Evolutionary conservation across 768 basidiomycete species (phyloP).

Genomic region (Termitomyces sp.): DNA sequence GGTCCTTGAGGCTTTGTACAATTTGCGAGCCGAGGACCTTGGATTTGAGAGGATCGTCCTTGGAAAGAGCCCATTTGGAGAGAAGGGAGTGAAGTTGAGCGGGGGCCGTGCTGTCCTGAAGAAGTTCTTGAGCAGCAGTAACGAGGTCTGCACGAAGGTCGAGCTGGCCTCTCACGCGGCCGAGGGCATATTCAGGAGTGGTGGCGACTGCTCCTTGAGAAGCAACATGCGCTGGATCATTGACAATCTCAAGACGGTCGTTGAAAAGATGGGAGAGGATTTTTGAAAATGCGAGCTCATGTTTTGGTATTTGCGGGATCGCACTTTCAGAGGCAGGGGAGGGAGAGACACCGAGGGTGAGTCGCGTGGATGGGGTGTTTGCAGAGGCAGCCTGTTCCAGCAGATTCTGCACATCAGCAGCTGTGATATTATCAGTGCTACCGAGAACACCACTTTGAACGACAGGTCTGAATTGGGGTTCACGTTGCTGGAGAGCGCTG

Average conservation of each 20-base stretch:
- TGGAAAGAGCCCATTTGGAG: slow-evolving; percentile 75
- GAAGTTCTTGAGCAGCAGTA: slow-evolving; percentile 57
- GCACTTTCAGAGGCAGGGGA: slow-evolving; percentile 19
- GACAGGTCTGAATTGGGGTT: slow-evolving; percentile 42
- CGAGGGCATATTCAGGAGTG: slow-evolving; percentile 92
- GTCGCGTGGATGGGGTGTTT: slow-evolving; percentile 33
- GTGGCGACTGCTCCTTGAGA: slow-evolving; percentile 76
- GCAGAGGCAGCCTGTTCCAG: slow-evolving; percentile 39
- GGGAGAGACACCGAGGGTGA: slow-evolving; percentile 45
- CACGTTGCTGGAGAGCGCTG: slow-evolving; percentile 62
- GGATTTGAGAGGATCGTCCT: slow-evolving; percentile 68
- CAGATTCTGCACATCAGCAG: slow-evolving; percentile 48
- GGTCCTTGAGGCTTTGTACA: slow-evolving; percentile 42
- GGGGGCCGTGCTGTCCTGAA: slow-evolving; percentile 48
- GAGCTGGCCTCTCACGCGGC: slow-evolving; percentile 81
- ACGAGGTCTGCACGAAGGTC: slow-evolving; percentile 73
- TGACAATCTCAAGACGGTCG: slow-evolving; percentile 78
- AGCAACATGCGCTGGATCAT: slow-evolving; percentile 72
- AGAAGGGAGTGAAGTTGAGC: slow-evolving; percentile 67
- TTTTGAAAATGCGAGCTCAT: slow-evolving; percentile 90
- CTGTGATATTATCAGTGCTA: slow-evolving; percentile 34
- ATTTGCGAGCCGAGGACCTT: slow-evolving; percentile 57
- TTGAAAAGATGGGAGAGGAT: slow-evolving; percentile 80
- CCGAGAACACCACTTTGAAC: slow-evolving; percentile 68
- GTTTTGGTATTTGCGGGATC: slow-evolving; percentile 73